Percentiles rank a stretch among this genome's conserved stretches.
phyloP scores from a whole-genome alignment of 2,329 filamentous ascomycete species.

The Leptographium wingfieldii region DNA sequence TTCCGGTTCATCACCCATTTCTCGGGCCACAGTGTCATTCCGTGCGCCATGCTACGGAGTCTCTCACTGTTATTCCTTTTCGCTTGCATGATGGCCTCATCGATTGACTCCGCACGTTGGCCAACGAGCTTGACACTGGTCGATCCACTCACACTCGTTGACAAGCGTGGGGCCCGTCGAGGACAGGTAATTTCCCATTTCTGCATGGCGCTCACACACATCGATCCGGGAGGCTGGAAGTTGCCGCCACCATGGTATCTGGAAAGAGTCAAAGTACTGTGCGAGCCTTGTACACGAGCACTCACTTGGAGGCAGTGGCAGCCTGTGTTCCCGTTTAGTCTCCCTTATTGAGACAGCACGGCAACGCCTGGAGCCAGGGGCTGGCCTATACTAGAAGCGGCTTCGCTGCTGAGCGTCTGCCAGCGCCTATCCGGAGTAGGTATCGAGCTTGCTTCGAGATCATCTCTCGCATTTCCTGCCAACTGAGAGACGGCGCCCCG shows the following conservation, averaged over 20 bases:
- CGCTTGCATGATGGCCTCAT: background rate
- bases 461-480: background rate
- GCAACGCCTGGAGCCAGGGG: background rate
- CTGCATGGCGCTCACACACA: background rate
- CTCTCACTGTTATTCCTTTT: background rate
- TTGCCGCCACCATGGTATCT: background rate
- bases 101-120: background rate
- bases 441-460: background rate
- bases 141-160: background rate
- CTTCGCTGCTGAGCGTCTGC: background rate
- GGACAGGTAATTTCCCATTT: background rate
- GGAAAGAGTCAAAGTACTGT: background rate
- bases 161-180: background rate
- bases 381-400: background rate
- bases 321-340: background rate
- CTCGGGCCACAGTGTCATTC: background rate
- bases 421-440: background rate
- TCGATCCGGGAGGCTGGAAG: slow-evolving; percentile 1
- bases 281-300: background rate
- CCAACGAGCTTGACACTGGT: background rate
- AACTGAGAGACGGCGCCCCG: background rate
- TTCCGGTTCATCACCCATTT: background rate
- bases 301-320: background rate
- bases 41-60: background rate
- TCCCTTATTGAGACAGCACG: background rate